Base-by-base conservation (phyloP, 2,329 filamentous ascomycete species). In the Phyllosticta ampelicida region DNA sequence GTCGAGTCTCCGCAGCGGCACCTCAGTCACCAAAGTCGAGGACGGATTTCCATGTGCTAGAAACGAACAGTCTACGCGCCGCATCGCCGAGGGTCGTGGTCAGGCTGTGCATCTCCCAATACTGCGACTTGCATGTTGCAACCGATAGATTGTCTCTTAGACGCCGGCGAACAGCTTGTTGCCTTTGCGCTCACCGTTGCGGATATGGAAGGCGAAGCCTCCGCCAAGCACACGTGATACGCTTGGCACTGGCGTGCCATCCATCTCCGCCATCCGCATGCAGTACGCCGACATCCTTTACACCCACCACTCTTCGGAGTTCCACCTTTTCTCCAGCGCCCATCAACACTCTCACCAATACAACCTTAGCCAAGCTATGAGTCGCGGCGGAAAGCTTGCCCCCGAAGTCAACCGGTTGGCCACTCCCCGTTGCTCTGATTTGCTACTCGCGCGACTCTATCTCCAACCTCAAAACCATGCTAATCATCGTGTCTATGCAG, bases 381-480 rank as follows among this genome's bases (percentile, higher is more conserved):
- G 86, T 90, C 87, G 89, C 80, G 86, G 85, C 80, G 87, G 86
- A 79, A 97, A 96, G 85, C 87, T 97, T 83, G 91, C 91, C 80
- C 91, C 94, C 78, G 94, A 99, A 88, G 91, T 96, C 80, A 97
- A 97, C 82, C 87, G 90, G 90, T 95, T 79, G 72, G 86, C 61
- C 59, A 18, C 51, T 49, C 61, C 62, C 60, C 61, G 56, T 26
- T 26, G 59, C 59, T 58, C 23, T 62, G 61, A 20, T 56, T 48
- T 60, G 59, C 57, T 55, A 55, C 36, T 54, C 19, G 61, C 57
- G 57, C 57, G 53, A 53, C 53, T 48, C 53, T 28, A 59, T 49
- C 61, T 62, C 60, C 61, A 56, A 63, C 63, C 61, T 60, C 36
- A 44, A 44, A n/a, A 61, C 10, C 54, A 26, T 52, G 54, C 53